phyloP scores from a whole-genome alignment of 345 rosid genomes.

The Salix viminalis region DNA sequence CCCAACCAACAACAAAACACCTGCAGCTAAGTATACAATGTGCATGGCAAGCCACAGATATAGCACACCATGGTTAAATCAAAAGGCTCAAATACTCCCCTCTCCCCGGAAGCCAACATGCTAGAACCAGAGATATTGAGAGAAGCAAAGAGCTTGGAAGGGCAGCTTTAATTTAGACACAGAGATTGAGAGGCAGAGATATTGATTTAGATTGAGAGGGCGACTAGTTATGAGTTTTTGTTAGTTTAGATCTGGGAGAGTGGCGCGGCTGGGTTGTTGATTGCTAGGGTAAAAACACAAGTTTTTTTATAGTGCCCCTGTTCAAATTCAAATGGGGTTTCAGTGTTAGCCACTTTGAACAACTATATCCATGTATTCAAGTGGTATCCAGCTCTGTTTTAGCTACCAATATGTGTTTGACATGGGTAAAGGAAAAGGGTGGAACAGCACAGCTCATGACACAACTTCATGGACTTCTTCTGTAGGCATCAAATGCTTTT shows the following conservation, averaged over 20 bases:
- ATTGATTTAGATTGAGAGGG: too few species aligned
- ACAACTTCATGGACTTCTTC: neutral
- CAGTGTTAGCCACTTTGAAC: neutral
- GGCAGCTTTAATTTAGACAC: too few species aligned
- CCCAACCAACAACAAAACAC: conserved; percentile 93
- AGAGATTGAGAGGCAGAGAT: too few species aligned
- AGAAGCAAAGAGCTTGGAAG: too few species aligned
- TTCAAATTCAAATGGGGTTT: neutral
- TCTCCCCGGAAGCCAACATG: too few species aligned
- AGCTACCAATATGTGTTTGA: neutral
- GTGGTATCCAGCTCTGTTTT: neutral
- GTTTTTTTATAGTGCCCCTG: too few species aligned
- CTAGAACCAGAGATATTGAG: too few species aligned
- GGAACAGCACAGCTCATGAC: neutral
- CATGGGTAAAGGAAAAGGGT: neutral
- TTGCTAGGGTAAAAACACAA: too few species aligned
- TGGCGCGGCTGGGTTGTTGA: too few species aligned
- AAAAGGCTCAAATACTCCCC: neutral
- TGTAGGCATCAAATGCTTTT: neutral
- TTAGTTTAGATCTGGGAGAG: too few species aligned
- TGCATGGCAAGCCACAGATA: conserved; percentile 68
- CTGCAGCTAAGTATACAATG: conserved; percentile 75
- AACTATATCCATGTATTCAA: neutral
- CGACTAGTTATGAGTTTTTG: too few species aligned
- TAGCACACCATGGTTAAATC: neutral